phyloP scores from a whole-genome alignment of 495 filamentous ascomycete genomes.

The Annulohypoxylon moriforme region DNA sequence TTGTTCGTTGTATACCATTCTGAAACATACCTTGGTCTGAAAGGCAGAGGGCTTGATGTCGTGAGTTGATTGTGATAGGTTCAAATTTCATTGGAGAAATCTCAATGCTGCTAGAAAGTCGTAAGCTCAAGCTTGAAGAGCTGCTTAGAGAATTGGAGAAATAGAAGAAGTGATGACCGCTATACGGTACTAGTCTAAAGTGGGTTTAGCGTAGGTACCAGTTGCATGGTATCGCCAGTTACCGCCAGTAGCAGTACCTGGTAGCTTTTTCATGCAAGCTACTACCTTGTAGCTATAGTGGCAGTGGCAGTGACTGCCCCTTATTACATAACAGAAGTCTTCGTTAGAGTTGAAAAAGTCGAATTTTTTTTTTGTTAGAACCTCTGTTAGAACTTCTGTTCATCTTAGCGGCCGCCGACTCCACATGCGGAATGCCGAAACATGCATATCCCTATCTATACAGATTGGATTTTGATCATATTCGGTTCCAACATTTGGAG shows the following conservation, averaged over 20 bases:
- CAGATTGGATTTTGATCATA: background rate
- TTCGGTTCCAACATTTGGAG: too few species aligned
- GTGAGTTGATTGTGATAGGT: conserved; percentile 25
- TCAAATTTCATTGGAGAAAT: conserved; percentile 14
- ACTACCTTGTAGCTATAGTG: background rate
- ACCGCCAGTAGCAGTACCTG: background rate
- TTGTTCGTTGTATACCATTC: conserved; percentile 21
- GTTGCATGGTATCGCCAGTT: conserved; percentile 2
- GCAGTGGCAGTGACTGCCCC: background rate
- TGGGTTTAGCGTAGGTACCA: conserved; percentile 26
- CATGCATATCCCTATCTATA: conserved; percentile 1
- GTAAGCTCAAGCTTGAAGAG: background rate
- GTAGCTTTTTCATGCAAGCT: conserved; percentile 22
- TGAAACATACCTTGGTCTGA: conserved; percentile 35
- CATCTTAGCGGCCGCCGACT: conserved; percentile 8
- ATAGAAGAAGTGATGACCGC: background rate
- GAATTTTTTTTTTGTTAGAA: background rate
- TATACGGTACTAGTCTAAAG: background rate
- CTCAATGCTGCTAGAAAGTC: background rate
- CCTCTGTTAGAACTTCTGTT: conserved; percentile 9
- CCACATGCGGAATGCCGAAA: conserved; percentile 18
- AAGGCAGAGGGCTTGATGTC: conserved; percentile 7
- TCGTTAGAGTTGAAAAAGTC: background rate
- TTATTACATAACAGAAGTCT: background rate
- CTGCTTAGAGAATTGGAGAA: conserved; percentile 10